Conservation (phyloP, 805 yeast genomes). For the Metschnikowia bowlesiae region DNA sequence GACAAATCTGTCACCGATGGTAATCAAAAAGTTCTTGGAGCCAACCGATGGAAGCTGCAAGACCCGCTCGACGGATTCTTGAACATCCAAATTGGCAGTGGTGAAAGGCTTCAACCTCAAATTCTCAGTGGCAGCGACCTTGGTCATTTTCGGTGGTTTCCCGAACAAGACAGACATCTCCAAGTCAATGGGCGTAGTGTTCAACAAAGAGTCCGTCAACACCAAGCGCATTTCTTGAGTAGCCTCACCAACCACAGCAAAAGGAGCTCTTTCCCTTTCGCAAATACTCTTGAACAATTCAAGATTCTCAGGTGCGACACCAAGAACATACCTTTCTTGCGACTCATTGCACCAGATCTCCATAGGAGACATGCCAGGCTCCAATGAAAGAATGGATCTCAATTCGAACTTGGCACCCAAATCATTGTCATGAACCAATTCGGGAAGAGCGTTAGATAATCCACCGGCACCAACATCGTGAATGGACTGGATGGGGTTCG, state of each 20-base stretch:
- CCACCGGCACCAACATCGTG: conserved; percentile 99
- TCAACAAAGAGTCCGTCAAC: conserved; percentile 71
- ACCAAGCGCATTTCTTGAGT: conserved; percentile 80
- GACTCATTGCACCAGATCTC: conserved; percentile 99
- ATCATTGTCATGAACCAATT: conserved; percentile 93
- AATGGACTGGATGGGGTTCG: conserved; percentile 82
- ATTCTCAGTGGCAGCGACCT: conserved; percentile 61
- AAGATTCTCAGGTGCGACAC: conserved; percentile 77
- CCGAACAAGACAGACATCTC: conserved; percentile 95
- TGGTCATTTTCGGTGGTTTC: conserved; percentile 93
- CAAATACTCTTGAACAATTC: conserved; percentile 72
- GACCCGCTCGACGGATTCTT: conserved; percentile 75
- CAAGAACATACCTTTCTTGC: conserved; percentile 95
- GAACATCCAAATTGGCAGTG: conserved; percentile 34
- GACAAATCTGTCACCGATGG: conserved; percentile 98
- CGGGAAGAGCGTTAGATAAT: conserved; percentile 93
- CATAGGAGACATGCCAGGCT: conserved; percentile 99
- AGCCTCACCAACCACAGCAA: conserved; percentile 92
- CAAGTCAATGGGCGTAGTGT: conserved; percentile 87
- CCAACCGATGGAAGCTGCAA: conserved; percentile 91
- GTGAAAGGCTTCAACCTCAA: conserved; percentile 43
- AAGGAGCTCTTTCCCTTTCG: conserved; percentile 93
- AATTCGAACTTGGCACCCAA: conserved; percentile 92
- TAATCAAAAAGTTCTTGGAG: conserved; percentile 87
- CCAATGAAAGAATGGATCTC: conserved; percentile 83